phyloP scores from a whole-genome alignment of 1,284 basidiomycete genomes.

The Microbotryum silenes-acaulis region DNA sequence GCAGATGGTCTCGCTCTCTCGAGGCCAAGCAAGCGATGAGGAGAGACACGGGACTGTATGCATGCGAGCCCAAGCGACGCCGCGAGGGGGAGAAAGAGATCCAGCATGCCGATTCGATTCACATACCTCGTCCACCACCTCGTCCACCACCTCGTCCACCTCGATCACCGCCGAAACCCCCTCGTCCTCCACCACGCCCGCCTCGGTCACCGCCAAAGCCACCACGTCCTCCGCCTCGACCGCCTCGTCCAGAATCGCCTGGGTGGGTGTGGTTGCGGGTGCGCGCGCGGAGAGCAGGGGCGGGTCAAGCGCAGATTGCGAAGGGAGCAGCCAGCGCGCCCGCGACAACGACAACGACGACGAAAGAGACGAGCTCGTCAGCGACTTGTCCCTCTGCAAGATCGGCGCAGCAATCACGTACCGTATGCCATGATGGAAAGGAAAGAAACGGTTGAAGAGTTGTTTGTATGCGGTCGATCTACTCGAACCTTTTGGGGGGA shows the following conservation, averaged over 20 bases:
- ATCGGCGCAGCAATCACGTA: not conserved
- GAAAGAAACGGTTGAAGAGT: too few relatives aligned
- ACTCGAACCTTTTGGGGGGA: too few relatives aligned
- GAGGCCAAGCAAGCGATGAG: not conserved
- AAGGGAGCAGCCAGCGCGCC: too few relatives aligned
- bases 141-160: slow-evolving; percentile 48
- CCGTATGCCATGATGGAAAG: too few relatives aligned
- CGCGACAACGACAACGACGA: not conserved
- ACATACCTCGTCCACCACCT: slow-evolving; percentile 45
- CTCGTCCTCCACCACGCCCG: slow-evolving; percentile 44
- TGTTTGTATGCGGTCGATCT: too few relatives aligned
- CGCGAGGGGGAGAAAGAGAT: not conserved
- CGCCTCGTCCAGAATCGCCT: not conserved
- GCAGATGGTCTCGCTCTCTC: not conserved
- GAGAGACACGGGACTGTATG: not conserved
- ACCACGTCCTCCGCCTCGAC: slow-evolving; percentile 35
- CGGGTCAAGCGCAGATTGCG: too few relatives aligned
- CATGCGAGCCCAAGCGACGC: not conserved
- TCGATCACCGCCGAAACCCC: slow-evolving; percentile 45
- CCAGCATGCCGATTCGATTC: slow-evolving; percentile 39
- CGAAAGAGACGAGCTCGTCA: not conserved
- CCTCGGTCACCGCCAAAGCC: slow-evolving; percentile 45
- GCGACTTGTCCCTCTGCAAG: not conserved
- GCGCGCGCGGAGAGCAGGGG: too few relatives aligned
- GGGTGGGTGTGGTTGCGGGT: too few relatives aligned